A percentile compares a stretch with the other conserved stretches of the same genome.
Conservation (phyloP, 2,329 filamentous ascomycete species). For the Shiraia bambusicola region DNA sequence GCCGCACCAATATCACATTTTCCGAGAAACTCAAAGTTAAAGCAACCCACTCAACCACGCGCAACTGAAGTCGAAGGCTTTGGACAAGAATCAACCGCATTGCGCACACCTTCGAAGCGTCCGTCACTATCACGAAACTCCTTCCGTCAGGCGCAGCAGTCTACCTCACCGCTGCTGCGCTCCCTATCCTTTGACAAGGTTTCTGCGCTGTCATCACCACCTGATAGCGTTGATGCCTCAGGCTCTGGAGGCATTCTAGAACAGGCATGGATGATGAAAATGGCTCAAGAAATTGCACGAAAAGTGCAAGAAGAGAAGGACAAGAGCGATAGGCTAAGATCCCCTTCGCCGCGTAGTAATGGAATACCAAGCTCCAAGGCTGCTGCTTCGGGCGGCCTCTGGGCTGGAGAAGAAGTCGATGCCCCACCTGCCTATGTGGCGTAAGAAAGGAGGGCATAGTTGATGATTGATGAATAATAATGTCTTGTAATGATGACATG, state of each 20-base stretch:
- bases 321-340: conserved; percentile 10
- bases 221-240: conserved; percentile 24
- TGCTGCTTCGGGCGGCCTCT: conserved; percentile 1
- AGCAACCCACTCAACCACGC: conserved; percentile 8
- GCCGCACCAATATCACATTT: conserved; percentile 31
- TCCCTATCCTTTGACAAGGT: conserved; percentile 39
- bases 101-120: conserved; percentile 19
- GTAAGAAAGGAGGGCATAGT: neutral
- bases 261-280: conserved; percentile 87
- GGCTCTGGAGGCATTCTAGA: conserved; percentile 62
- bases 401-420: conserved; percentile 4
- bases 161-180: conserved; percentile 40
- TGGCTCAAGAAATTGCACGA: conserved; percentile 86
- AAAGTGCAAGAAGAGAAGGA: conserved; percentile 85
- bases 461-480: conserved; percentile 6
- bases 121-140: conserved; percentile 35
- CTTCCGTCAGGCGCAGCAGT: conserved; percentile 35
- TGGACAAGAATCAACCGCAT: conserved; percentile 6
- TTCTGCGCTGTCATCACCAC: conserved; percentile 28
- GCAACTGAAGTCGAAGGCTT: conserved; percentile 4
- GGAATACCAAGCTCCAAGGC: neutral
- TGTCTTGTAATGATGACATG: neutral
- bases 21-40: conserved; percentile 25
- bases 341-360: no score
- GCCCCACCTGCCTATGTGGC: conserved; percentile 6